Percentiles rank a stretch among this genome's conserved stretches.
Evolutionary conservation across 345 rosid species (phyloP).

Genomic region (Zanthoxylum bungeanum): DNA sequence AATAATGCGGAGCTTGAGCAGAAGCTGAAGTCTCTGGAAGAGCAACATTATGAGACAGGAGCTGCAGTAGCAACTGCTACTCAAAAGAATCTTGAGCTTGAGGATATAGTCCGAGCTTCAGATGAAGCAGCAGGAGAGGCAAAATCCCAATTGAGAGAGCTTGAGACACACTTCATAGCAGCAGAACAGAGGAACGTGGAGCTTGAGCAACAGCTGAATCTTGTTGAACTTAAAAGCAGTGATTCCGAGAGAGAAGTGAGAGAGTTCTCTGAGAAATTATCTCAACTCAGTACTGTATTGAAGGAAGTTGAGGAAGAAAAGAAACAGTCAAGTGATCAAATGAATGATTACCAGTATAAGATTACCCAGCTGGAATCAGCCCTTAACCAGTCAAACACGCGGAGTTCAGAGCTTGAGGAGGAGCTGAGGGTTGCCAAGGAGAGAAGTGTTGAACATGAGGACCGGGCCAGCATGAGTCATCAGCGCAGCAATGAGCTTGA

Average conservation of each 20-base stretch:
- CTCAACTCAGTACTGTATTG: conserved; percentile 48
- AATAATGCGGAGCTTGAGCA: conserved; percentile 67
- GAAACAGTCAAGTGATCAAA: conserved; percentile 38
- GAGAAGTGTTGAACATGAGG: conserved; percentile 71
- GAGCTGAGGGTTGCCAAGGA: conserved; percentile 46
- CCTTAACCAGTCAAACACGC: conserved; percentile 41
- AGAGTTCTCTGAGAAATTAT: conserved; percentile 49
- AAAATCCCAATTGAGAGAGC: conserved; percentile 59
- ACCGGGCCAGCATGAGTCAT: conserved; percentile 50
- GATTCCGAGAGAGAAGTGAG: conserved; percentile 57
- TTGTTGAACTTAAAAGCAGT: conserved; percentile 44
- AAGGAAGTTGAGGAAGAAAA: conserved; percentile 61
- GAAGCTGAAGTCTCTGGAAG: conserved; percentile 72
- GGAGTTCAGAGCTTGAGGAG: conserved; percentile 55
- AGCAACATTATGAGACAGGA: conserved; percentile 54
- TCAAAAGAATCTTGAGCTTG: conserved; percentile 73
- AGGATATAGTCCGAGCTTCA: conserved; percentile 51
- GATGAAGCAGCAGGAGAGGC: conserved; percentile 65
- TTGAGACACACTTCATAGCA: conserved; percentile 53
- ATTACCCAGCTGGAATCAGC: conserved; percentile 50
- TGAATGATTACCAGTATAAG: conserved; percentile 54
- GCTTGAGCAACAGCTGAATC: conserved; percentile 67
- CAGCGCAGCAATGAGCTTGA: conserved; percentile 72
- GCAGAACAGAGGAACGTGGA: conserved; percentile 72
- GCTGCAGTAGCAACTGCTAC: conserved; percentile 62